Evolutionary conservation across 2,329 filamentous ascomycete species (phyloP).

Genomic region (Nemania diffusa): DNA sequence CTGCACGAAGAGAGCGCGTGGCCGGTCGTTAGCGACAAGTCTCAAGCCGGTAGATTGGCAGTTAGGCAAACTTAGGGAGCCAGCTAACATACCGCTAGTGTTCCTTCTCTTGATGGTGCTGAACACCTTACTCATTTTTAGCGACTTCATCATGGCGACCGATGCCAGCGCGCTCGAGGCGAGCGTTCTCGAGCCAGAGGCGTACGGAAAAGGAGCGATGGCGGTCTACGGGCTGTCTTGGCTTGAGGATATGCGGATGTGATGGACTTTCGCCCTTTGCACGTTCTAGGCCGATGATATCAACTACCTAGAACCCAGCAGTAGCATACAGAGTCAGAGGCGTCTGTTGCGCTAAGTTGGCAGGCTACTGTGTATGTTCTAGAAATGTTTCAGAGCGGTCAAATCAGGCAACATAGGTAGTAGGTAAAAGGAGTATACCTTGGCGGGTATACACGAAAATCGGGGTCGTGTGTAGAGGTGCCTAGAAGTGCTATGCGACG

Average conservation of each 20-base stretch:
- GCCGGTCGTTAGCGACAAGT: conserved; percentile 19
- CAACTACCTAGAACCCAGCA: too few relatives aligned
- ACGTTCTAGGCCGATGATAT: not conserved
- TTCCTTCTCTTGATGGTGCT: conserved; percentile 64
- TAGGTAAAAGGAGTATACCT: not conserved
- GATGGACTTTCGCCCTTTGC: not conserved
- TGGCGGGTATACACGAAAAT: not conserved
- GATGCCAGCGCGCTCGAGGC: conserved; percentile 4
- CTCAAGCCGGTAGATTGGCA: not conserved
- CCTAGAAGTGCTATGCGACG: not conserved
- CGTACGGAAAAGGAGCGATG: conserved; percentile 6
- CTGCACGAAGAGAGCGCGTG: conserved; percentile 24
- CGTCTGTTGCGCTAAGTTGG: not conserved
- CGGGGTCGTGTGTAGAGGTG: conserved; percentile 8
- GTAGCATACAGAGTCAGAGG: conserved; percentile 1
- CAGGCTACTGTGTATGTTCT: conserved; percentile 11
- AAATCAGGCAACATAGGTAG: not conserved
- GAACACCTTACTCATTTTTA: conserved; percentile 67
- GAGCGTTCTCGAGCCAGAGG: too few relatives aligned
- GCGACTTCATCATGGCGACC: conserved; percentile 55
- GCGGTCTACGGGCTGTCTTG: conserved; percentile 1
- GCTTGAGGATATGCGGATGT: not conserved
- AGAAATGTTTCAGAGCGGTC: conserved; percentile 20
- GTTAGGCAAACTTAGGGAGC: not conserved
- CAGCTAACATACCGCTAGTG: conserved; percentile 44